Evolutionary conservation across 1,284 basidiomycete genomes (phyloP).

Genomic region (Tylopilus sp.): DNA sequence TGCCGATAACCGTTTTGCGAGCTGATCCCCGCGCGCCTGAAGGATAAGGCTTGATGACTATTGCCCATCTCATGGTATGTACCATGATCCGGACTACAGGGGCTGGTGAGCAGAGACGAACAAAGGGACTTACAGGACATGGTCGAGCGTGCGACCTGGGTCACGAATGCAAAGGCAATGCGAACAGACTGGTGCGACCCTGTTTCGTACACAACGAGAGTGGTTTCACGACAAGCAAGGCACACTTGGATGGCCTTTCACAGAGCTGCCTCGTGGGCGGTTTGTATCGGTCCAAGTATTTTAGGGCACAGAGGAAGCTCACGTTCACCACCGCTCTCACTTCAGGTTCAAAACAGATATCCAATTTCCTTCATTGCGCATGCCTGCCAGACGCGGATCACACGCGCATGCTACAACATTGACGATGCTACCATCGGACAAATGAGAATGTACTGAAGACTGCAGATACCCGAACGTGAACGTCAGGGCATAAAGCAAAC

Average conservation of each 20-base stretch:
- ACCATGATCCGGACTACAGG: no score
- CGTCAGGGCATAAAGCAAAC: neutral
- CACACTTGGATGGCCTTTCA: slow-evolving; percentile 28
- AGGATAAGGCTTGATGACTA: no score
- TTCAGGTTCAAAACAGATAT: slow-evolving; percentile 43
- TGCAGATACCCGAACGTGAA: neutral
- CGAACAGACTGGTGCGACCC: no score
- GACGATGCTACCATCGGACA: slow-evolving; percentile 44
- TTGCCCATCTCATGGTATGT: no score
- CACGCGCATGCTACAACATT: slow-evolving; percentile 40
- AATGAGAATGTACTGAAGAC: slow-evolving; percentile 37
- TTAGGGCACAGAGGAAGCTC: neutral
- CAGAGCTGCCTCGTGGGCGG: slow-evolving; percentile 10
- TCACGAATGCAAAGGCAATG: no score
- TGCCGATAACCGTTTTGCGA: no score
- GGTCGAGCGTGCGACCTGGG: no score
- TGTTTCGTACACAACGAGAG: slow-evolving; percentile 25
- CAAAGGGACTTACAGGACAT: no score
- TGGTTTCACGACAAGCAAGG: slow-evolving; percentile 28
- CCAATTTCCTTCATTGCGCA: slow-evolving; percentile 35
- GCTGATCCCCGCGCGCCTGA: no score
- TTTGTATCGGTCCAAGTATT: neutral
- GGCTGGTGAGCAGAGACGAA: no score
- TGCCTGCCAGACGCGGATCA: slow-evolving; percentile 35
- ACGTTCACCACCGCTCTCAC: slow-evolving; percentile 41